phyloP scores from a whole-genome alignment of 1,284 basidiomycete genomes.

The Boletus mariae region DNA sequence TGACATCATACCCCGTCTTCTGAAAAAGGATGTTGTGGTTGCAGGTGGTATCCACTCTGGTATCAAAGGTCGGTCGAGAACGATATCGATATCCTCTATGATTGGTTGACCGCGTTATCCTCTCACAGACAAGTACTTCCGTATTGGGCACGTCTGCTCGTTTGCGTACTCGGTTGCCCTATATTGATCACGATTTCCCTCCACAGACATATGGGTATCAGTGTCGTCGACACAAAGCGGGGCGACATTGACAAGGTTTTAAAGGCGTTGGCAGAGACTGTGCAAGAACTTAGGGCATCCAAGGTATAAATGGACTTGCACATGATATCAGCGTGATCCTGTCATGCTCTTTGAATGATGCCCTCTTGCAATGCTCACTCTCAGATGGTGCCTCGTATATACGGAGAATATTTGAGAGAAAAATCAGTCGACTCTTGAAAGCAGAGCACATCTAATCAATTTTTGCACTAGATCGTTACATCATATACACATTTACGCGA shows the following conservation, averaged over 20 bases:
- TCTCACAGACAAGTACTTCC: slow-evolving; percentile 70
- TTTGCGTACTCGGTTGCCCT: slow-evolving; percentile 16
- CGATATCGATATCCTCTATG: slow-evolving; percentile 15
- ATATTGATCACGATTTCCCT: slow-evolving; percentile 4
- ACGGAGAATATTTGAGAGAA: neutral
- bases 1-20: slow-evolving; percentile 73
- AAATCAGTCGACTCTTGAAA: neutral
- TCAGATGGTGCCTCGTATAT: too few relatives aligned
- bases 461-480: neutral
- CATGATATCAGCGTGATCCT: neutral
- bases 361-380: neutral
- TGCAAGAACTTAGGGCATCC: slow-evolving; percentile 48
- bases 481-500: neutral
- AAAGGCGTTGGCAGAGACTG: slow-evolving; percentile 57
- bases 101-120: slow-evolving; percentile 6
- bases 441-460: neutral
- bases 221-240: slow-evolving; percentile 65
- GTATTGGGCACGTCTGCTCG: slow-evolving; percentile 55
- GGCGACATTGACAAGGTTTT: slow-evolving; percentile 80
- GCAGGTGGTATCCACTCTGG: slow-evolving; percentile 88
- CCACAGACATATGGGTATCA: slow-evolving; percentile 84
- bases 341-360: neutral
- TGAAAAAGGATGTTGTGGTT: slow-evolving; percentile 72
- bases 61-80: slow-evolving; percentile 68
- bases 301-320: slow-evolving; percentile 7